Base-by-base conservation (phyloP, 2,329 filamentous ascomycete genomes). In the Exophiala xenobiotica region DNA sequence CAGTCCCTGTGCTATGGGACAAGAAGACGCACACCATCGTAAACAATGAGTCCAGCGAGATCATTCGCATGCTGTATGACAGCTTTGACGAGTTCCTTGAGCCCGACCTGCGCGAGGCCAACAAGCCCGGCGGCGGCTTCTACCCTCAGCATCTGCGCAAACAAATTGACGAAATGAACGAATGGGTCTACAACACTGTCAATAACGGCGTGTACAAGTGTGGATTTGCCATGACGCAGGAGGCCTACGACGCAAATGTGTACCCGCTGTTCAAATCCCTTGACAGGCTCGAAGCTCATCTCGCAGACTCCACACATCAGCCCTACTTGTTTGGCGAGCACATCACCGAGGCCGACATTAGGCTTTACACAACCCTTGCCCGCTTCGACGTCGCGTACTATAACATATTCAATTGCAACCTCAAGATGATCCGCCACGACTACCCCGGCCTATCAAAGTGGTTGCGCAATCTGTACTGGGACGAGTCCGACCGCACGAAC, bases 21-120 rank as follows among this genome's bases (percentile, higher is more conserved):
- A 89, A 82, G 72, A 83, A 86, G 73, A 72, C 75, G 47, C 79
- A 83, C 64, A 81, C 76, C 6, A 91, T 95, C 62, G 88, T 95
- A 57, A 92, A 80, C 77, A 95, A 95, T 62, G 90, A 95, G 76
- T 90, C 86, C 67, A 86, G 82, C 60, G 90, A 95, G 73, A 93
- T 95, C 66, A 82, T 95, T 63, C 82, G 90, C 61, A 93, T 95
- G 86, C 73, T 95, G 48, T 86, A 86, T 63, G 76, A 75, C 16
- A 86, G 80, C 66, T 96, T 96, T 64, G 83, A 96, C 64, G 76
- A 79, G 44, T 66, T 87, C 23, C 66, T 89, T 19, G 78, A 78
- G 0, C 73, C 77, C 2, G 67, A 81, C 60, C 74, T 79, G 61
- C 79, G 79, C 49, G 82, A 86, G 57, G 63, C 37, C 1, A 78